These are phyloP conservation scores for Dictyostelium gargantuum DNA, from an alignment of 208 protist genomes.

Conservation along the genomic window DNA sequence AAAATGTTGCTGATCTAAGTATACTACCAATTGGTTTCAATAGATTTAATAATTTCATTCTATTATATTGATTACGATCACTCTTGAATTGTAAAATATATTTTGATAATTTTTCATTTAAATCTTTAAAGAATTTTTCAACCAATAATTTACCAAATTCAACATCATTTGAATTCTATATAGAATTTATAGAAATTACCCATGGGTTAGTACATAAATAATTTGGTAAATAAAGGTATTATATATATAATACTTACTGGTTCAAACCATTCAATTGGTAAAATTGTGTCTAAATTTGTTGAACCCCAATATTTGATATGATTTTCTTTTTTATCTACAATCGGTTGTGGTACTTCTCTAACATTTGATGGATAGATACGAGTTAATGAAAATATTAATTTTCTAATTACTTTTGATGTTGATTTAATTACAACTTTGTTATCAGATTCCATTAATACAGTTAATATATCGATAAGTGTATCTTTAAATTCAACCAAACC, in stretches of 20 bases:
- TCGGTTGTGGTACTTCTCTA: not conserved
- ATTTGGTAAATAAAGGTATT: not conserved
- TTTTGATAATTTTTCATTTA: not conserved
- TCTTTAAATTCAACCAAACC: not conserved
- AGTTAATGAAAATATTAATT: conserved; percentile 25
- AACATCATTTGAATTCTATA: not conserved
- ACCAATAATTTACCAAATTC: conserved; percentile 18
- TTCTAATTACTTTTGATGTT: conserved; percentile 1
- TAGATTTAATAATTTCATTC: conserved; percentile 12
- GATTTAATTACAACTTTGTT: conserved; percentile 20
- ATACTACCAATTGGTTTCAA: not conserved
- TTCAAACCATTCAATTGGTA: conserved; percentile 54
- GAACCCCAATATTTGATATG: conserved; percentile 50
- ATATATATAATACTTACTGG: too few relatives aligned
- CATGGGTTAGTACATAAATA: not conserved
- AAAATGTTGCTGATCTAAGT: not conserved
- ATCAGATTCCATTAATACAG: not conserved
- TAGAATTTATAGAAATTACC: not conserved
- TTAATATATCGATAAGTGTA: not conserved
- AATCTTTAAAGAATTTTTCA: not conserved
- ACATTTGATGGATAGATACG: conserved; percentile 33
- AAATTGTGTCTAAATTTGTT: not conserved
- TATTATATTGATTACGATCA: not conserved
- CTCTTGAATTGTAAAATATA: not conserved
- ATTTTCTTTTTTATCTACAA: not conserved